A percentile compares a stretch with the other conserved stretches of the same genome.
phyloP scores from a whole-genome alignment of 306 rosid genomes.

The Malus sieversii region DNA sequence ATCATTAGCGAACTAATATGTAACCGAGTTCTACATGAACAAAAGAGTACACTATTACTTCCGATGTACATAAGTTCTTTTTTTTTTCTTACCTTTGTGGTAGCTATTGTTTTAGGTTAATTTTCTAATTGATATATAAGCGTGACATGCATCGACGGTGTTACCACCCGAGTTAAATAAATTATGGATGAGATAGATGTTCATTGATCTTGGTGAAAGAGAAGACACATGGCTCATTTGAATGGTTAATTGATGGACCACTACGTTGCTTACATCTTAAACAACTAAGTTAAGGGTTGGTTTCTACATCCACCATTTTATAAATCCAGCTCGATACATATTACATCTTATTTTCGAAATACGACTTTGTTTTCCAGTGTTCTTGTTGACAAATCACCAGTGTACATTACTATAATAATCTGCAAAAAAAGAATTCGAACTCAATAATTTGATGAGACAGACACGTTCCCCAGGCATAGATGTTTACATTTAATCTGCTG shows the following conservation, averaged over 20 bases:
- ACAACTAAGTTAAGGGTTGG: not conserved
- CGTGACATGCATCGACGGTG: not conserved
- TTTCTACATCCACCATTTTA: conserved; percentile 1
- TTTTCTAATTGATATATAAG: not conserved
- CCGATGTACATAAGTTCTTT: too few species aligned
- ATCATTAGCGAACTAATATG: too few species aligned
- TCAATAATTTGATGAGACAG: not conserved
- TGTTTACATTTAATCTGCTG: not conserved
- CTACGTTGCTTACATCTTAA: not conserved
- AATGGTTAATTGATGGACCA: not conserved
- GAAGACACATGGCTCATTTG: not conserved
- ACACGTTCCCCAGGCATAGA: not conserved
- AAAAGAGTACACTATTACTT: too few species aligned
- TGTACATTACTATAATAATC: not conserved
- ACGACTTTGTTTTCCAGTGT: not conserved
- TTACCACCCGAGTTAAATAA: not conserved
- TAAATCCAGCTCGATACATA: not conserved
- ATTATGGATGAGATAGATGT: not conserved
- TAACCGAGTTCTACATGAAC: too few species aligned
- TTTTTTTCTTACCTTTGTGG: too few species aligned
- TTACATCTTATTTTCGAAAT: too few species aligned
- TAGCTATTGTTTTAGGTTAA: too few species aligned
- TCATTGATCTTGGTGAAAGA: not conserved
- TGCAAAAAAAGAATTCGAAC: too few species aligned
- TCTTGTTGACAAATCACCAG: not conserved